Evolutionary conservation across 1,284 basidiomycete genomes (phyloP).

Genomic region (Marasmius fiardii): DNA sequence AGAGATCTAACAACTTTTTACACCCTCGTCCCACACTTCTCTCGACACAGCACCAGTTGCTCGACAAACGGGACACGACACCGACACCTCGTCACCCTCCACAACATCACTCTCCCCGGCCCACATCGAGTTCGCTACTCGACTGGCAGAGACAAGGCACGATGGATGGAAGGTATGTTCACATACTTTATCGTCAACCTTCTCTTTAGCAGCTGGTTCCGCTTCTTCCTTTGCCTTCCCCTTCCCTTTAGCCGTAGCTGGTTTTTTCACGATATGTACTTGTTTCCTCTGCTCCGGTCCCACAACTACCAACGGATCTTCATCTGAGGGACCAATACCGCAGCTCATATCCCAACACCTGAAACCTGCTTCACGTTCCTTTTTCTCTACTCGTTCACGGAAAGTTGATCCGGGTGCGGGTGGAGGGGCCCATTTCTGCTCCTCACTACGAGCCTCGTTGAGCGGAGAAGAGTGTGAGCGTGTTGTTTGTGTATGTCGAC

Average conservation of each 20-base stretch:
- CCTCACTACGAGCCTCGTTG: conserved; percentile 8
- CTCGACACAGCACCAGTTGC: conserved; percentile 52
- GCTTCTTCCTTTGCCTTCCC: conserved; percentile 15
- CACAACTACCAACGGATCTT: conserved; percentile 51
- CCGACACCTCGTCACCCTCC: conserved; percentile 42
- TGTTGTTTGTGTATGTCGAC: neutral
- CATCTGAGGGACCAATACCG: conserved; percentile 70
- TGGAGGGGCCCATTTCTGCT: conserved; percentile 46
- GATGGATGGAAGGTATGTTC: conserved; percentile 64
- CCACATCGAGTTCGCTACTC: conserved; percentile 57
- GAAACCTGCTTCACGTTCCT: conserved; percentile 64
- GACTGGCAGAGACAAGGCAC: conserved; percentile 71
- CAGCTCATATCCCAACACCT: conserved; percentile 69
- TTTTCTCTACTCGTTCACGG: conserved; percentile 64
- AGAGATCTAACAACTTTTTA: neutral
- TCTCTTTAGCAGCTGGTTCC: conserved; percentile 9
- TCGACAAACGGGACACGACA: conserved; percentile 68
- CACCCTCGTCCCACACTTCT: conserved; percentile 58
- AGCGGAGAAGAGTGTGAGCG: neutral
- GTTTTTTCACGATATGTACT: conserved; percentile 21
- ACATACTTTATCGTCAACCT: conserved; percentile 40
- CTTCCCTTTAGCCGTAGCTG: conserved; percentile 2
- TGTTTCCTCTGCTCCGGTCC: conserved; percentile 36
- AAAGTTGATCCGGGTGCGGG: conserved; percentile 57
- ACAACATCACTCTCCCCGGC: conserved; percentile 38